phyloP scores from a whole-genome alignment of 2,329 filamentous ascomycete species.

The Exophiala xenobiotica region DNA sequence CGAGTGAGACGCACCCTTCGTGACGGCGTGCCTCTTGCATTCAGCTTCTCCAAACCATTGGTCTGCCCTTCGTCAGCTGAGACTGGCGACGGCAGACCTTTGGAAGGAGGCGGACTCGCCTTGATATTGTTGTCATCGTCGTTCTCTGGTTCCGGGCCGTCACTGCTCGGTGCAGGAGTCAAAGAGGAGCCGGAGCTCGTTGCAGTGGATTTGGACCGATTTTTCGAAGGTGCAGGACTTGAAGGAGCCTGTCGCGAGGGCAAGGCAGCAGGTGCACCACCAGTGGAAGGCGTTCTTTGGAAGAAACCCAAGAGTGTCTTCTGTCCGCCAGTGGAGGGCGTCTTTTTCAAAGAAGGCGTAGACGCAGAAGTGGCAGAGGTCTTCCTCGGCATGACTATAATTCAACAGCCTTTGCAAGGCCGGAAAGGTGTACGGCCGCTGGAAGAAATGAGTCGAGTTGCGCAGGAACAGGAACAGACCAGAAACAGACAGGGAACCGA shows the following conservation, averaged over 20 bases:
- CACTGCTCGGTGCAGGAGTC: constrained; percentile 80
- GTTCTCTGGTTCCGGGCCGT: constrained; percentile 67
- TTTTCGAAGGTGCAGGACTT: constrained; percentile 37
- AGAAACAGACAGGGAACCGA: neutral
- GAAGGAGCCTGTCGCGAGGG: constrained; percentile 6
- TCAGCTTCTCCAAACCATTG: constrained; percentile 32
- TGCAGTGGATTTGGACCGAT: constrained; percentile 48
- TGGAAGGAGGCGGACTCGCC: constrained; percentile 50
- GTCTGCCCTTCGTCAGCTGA: constrained; percentile 43
- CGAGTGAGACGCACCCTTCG: no score
- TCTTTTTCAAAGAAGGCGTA: constrained; percentile 42
- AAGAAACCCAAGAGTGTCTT: constrained; percentile 79
- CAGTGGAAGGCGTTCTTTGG: constrained; percentile 51
- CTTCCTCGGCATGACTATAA: constrained; percentile 40
- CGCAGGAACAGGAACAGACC: neutral
- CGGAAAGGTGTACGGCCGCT: neutral
- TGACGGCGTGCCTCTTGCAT: constrained; percentile 67
- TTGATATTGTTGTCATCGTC: constrained; percentile 47
- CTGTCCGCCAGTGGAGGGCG: constrained; percentile 56
- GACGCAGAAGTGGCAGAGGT: constrained; percentile 31
- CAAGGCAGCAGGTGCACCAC: constrained; percentile 13
- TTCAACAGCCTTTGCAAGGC: neutral
- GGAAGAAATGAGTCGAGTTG: neutral
- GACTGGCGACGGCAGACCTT: constrained; percentile 47
- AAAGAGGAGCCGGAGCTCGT: constrained; percentile 47